Evolutionary conservation across 768 basidiomycete species (phyloP), one percentile per base, ranked within the genome.

Genomic region (Thelephora aurantiotincta): DNA sequence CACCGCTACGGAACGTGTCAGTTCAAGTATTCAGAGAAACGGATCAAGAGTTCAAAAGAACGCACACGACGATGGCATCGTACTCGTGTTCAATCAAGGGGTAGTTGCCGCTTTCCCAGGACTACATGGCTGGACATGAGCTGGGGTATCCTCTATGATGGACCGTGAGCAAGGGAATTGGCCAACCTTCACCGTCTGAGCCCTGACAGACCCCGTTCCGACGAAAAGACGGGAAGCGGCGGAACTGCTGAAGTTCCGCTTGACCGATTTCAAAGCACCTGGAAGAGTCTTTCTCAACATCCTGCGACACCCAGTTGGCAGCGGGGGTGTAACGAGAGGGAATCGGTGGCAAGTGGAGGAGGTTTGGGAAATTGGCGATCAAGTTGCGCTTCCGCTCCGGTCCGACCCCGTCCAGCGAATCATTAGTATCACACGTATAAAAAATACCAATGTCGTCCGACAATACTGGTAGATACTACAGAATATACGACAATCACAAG

Each of bases 81-180:
- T 91, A 98, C 64, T 97, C 93, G 62, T 99, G 96, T 63, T 99
- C 96, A 56, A 99, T 92, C 52, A 99, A 72, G 16, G 94, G 90
- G 63, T 98, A 99, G 62, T 92, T 89, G 44, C 84, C 87, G 35
- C 80, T 82, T 42, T 80, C 74, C 80, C 80, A 83, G 34, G 78
- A 78, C 78, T 85, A 52, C 37, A 56, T 38, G 37, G 48, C 47
- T 54, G 47, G 54, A 48, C 38, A 37, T 53, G 48, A 52, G 51
- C 50, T 47, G 42, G 48, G 45, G 48, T 44, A 30, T 44, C 51
- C 45, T 36, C 14, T 33, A 33, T 51, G 33, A 47, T 33, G 46
- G 35, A 38, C 26, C 33, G 47, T 46, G 45, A 45, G 44, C 49
- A 46, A 46, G 23, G 33, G 43, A 44, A 44, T 35, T 36, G 20